Conservation (phyloP, 164 flowering plant genomes). For the Berberis thunbergii region DNA sequence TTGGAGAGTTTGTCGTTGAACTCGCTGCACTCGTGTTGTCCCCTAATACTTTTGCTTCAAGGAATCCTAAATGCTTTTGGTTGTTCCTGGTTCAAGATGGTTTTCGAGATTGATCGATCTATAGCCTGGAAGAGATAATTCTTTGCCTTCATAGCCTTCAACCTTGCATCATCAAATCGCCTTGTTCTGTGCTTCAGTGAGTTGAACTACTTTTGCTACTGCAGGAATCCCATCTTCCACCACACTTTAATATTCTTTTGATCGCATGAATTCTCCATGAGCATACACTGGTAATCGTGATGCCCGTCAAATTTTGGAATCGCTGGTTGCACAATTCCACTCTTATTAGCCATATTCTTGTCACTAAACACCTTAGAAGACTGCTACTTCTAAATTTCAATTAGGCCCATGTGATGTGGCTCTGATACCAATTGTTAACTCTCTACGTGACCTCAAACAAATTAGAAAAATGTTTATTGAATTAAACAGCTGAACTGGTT, state of each 20-base stretch:
- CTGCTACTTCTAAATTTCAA: too few relatives aligned
- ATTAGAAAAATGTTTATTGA: background rate
- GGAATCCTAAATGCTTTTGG: background rate
- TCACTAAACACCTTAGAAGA: too few relatives aligned
- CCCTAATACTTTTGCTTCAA: constrained; percentile 1
- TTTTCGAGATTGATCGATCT: background rate
- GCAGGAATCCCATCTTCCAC: background rate
- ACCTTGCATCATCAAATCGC: background rate
- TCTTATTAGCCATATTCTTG: background rate
- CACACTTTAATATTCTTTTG: constrained; percentile 1
- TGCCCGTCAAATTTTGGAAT: background rate
- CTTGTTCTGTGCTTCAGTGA: background rate
- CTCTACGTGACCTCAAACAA: background rate
- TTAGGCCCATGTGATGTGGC: background rate
- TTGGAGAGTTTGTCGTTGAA: background rate
- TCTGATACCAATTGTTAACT: background rate
- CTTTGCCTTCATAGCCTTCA: background rate
- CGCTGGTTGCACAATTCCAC: background rate
- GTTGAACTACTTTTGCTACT: too few relatives aligned
- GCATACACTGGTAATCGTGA: background rate
- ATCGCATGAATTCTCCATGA: background rate
- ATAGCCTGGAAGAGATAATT: too few relatives aligned
- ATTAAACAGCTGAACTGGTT: background rate
- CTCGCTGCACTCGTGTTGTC: background rate
- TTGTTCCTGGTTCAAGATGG: background rate